Evolutionary conservation across 495 filamentous ascomycete species (phyloP), one percentile per base, ranked within the genome.

Genomic region (Neurospora hispaniola): DNA sequence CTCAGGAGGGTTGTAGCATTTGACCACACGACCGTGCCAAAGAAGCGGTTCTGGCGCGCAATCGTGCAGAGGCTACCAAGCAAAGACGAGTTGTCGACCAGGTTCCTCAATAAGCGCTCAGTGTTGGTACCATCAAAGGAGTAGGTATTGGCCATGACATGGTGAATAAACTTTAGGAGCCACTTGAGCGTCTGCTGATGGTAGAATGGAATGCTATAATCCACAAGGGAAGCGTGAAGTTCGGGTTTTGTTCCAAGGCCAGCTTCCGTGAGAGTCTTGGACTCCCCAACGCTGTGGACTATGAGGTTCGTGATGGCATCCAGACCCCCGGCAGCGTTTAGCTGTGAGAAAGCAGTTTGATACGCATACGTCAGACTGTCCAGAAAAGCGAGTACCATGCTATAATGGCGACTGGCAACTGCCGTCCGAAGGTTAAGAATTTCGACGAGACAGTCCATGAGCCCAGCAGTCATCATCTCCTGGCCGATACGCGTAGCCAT

Each of bases 91-190:
- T 94, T 97, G 80, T 99, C 96, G 43, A 98, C 96, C 71, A 99
- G 80, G 79, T 98, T 99, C 69, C 96, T 88, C 77, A 99, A 82
- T 20, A 97, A 82, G 42, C 96, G 90, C 78, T 98, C 96, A 70
- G 93, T 92, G 73, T 93, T 94, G 14, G 54, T 66, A 70, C 92
- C 93, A 72, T 90, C 91, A 46, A 82, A 84, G 3, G 81, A 79
- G 71, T 81, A 85, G 43, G 88, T 90, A 79, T 94, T 91, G 11
- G 90, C 87, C 92, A 98, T 95, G 85, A 97, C 90, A 80, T 98
- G 94, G 75, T 96, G 93, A 76, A 97, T 92, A 78, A 98, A 97
- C 79, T 96, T 97, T 83, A 98, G 93, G 68, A 98, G 86, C 89
- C 92, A 94, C 73, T 95, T 94, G 18, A 98, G 85, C 9, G 92